Evolutionary conservation across 495 filamentous ascomycete genomes (phyloP).

Genomic region (Aspergillus olivimuriae): DNA sequence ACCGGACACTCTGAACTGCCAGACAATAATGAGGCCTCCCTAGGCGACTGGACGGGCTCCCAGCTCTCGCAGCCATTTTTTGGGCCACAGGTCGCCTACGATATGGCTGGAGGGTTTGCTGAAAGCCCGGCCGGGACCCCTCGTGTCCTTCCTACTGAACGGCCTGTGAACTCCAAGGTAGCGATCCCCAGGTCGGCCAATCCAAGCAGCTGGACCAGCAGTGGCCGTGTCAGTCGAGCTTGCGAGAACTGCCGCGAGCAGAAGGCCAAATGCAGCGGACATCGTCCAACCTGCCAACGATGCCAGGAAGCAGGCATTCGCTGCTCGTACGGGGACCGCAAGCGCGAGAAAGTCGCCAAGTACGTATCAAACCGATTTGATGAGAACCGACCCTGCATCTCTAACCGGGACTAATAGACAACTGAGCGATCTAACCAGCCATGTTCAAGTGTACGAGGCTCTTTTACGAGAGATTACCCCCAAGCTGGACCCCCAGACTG

Average conservation of each 20-base stretch:
- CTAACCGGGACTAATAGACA: constrained; percentile 26
- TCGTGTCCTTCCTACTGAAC: constrained; percentile 11
- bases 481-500: constrained; percentile 26
- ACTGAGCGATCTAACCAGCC: constrained; percentile 31
- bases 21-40: constrained; percentile 17
- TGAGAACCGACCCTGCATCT: not conserved
- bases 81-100: constrained; percentile 9
- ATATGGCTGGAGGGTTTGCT: constrained; percentile 11
- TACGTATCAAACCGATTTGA: constrained; percentile 21
- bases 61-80: constrained; percentile 13
- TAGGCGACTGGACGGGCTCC: constrained; percentile 15
- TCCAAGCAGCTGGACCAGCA: constrained; percentile 22
- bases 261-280: constrained; percentile 58
- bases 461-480: constrained; percentile 32
- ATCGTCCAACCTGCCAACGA: constrained; percentile 49
- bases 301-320: constrained; percentile 45
- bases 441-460: constrained; percentile 29
- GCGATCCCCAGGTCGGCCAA: constrained; percentile 31
- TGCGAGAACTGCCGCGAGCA: constrained; percentile 72
- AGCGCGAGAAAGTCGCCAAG: constrained; percentile 53
- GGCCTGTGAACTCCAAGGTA: constrained; percentile 27
- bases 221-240: constrained; percentile 45
- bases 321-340: constrained; percentile 53
- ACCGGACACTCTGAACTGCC: constrained; percentile 11
- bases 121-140: constrained; percentile 11